These are phyloP conservation scores for Beta lomatogona DNA, from an alignment of 179 eudicot species.

Conservation along the genomic window DNA sequence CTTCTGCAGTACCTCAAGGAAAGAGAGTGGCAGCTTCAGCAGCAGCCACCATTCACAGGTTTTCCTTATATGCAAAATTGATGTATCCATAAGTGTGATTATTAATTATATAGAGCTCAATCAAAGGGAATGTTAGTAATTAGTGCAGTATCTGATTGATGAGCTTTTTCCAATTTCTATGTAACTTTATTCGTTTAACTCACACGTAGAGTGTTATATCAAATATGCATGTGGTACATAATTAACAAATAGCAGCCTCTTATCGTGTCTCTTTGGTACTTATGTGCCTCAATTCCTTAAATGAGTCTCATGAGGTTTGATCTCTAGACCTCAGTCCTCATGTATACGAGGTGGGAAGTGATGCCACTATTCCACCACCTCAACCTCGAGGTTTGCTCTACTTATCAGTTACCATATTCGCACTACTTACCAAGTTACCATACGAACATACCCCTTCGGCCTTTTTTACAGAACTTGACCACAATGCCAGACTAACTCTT, in stretches of 20 bases:
- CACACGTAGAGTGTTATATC: conserved; percentile 8
- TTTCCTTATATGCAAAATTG: conserved; percentile 62
- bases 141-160: neutral
- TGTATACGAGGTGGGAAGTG: no score
- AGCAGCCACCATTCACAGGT: conserved; percentile 51
- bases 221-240: conserved; percentile 24
- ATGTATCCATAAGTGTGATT: conserved; percentile 16
- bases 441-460: no score
- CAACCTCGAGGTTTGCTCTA: no score
- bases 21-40: conserved; percentile 72
- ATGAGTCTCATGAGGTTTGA: no score
- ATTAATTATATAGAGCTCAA: neutral
- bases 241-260: neutral
- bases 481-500: no score
- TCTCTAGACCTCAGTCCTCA: no score
- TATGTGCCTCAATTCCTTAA: no score
- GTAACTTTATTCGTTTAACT: neutral
- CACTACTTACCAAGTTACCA: no score
- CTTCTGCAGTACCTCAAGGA: conserved; percentile 72
- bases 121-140: neutral
- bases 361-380: no score
- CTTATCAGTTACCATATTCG: no score
- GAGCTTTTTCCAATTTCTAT: neutral
- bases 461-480: no score
- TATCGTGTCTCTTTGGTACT: no score